Evolutionary conservation across 1,284 basidiomycete genomes (phyloP), one percentile per base, ranked within the genome.

Genomic region (Puccinia polysora): DNA sequence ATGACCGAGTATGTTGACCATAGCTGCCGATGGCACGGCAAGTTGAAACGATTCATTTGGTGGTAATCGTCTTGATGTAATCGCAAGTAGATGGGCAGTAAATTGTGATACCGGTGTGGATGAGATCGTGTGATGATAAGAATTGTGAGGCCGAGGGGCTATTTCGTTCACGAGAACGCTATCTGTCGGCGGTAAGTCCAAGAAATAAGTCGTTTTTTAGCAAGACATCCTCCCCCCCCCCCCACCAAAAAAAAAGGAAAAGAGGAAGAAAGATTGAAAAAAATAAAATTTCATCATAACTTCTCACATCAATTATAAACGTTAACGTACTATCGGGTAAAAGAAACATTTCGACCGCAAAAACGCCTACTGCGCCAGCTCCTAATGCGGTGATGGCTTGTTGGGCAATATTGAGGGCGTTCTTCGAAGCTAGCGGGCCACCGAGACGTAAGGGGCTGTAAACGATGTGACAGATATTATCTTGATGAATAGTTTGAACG

Each of bases 41-140:
- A 98, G 86, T 0, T 85, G 83, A 0, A 94, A 94, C 15, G 89
- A 90, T 30, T 28, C 34, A 1, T 14, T n/a, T 1, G 56, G 47
- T 25, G 95, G 95, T 18, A 98, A 85, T 1, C 95, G 93, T 10
- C 97, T 84, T 47, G 85, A 86, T 23, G 97, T 86, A 79, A 98
- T 94, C n/a, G 94, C 91, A 38, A 94, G 91, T 47, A 98, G 87
- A 80, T 98, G 96, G 78, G 97, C 97, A 80, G 95, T 93, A 82
- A 93, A 99, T 82, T 98, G 96, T 14, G 92, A 97, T 2, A 92
- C 90, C 76, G 91, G 85, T 80, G 91, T 96, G 0, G 95, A 94
- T 81, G 97, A 95, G 78, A 98, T 97, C n/a, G 95, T 97, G 81
- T 97, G 97, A 80, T 99, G 96, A 0, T 95, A 95, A 8, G 93